Conservation (phyloP, 2,329 filamentous ascomycete genomes). For the Albifimbria verrucaria region DNA sequence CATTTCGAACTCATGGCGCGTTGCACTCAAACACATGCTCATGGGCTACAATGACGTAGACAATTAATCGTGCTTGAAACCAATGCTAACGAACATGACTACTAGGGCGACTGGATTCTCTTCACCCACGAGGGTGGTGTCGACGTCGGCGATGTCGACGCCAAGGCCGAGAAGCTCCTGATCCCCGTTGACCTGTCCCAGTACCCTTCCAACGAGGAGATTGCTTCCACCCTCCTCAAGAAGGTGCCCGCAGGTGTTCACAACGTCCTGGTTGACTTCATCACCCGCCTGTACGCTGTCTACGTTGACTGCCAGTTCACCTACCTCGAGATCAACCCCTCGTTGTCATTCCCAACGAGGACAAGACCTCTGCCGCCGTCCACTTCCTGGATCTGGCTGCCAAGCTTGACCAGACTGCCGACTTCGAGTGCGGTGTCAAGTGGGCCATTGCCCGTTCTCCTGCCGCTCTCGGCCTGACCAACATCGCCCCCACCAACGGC, state of each 20-base stretch:
- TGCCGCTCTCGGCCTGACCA: slow-evolving; percentile 79
- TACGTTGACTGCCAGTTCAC: slow-evolving; percentile 99
- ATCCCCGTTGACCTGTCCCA: slow-evolving; percentile 92
- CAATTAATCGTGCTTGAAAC: neutral
- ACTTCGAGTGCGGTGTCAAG: slow-evolving; percentile 98
- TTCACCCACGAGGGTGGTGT: slow-evolving; percentile 99
- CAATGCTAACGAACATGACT: slow-evolving; percentile 17
- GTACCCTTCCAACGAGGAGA: slow-evolving; percentile 94
- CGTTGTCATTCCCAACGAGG: slow-evolving; percentile 92
- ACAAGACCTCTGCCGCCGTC: slow-evolving; percentile 87
- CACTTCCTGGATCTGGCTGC: slow-evolving; percentile 98
- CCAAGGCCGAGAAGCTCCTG: slow-evolving; percentile 97
- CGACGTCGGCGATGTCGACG: slow-evolving; percentile 98
- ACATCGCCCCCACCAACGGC: slow-evolving; percentile 57
- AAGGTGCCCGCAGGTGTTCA: slow-evolving; percentile 94
- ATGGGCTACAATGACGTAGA: too few relatives aligned
- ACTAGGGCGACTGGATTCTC: slow-evolving; percentile 96
- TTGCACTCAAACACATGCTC: too few relatives aligned
- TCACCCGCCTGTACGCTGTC: slow-evolving; percentile 95
- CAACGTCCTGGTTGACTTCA: slow-evolving; percentile 99
- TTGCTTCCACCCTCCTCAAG: slow-evolving; percentile 78
- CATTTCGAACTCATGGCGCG: too few relatives aligned
- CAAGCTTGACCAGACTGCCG: slow-evolving; percentile 98
- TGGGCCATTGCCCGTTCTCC: slow-evolving; percentile 96
- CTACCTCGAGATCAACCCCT: slow-evolving; percentile 99